Percentiles rank a stretch among this genome's conserved stretches.
phyloP scores from a whole-genome alignment of 1,284 basidiomycete species.

The Fomitiporia mediterranea region DNA sequence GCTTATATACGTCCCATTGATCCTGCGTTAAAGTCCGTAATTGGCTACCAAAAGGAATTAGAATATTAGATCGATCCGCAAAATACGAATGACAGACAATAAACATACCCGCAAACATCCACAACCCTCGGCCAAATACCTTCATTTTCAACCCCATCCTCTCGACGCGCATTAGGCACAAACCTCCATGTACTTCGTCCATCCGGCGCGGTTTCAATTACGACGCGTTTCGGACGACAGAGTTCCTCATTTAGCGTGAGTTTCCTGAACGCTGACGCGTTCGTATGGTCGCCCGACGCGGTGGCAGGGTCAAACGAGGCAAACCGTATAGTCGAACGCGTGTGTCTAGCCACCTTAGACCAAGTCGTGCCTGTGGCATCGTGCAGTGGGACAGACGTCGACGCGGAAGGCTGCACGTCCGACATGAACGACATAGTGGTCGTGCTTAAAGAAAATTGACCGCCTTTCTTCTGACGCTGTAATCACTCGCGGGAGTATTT shows the following conservation, averaged over 20 bases:
- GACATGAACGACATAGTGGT: too few species aligned
- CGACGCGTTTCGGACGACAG: constrained; percentile 59
- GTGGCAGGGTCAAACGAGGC: constrained; percentile 64
- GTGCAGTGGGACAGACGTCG: too few species aligned
- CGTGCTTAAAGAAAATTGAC: too few species aligned
- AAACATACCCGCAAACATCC: constrained; percentile 66
- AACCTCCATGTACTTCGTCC: constrained; percentile 63
- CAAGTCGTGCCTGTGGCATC: too few species aligned
- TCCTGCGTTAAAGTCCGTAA: constrained; percentile 54
- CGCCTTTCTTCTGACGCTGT: too few species aligned
- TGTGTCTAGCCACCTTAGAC: too few species aligned
- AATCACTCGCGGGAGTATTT: too few species aligned
- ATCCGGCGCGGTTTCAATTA: constrained; percentile 55
- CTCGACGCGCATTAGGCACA: constrained; percentile 60
- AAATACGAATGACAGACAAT: constrained; percentile 10
- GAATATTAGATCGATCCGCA: neutral
- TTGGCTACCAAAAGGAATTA: constrained; percentile 34
- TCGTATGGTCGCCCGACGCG: constrained; percentile 42
- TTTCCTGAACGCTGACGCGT: constrained; percentile 31
- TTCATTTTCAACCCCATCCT: constrained; percentile 54
- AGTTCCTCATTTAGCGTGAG: constrained; percentile 43
- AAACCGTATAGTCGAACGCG: constrained; percentile 54
- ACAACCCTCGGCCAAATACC: constrained; percentile 64
- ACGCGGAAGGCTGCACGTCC: too few species aligned
- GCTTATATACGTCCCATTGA: constrained; percentile 79